These are phyloP conservation scores for Citrus inodora DNA, from an alignment of 345 rosid genomes.

Conservation along the genomic window DNA sequence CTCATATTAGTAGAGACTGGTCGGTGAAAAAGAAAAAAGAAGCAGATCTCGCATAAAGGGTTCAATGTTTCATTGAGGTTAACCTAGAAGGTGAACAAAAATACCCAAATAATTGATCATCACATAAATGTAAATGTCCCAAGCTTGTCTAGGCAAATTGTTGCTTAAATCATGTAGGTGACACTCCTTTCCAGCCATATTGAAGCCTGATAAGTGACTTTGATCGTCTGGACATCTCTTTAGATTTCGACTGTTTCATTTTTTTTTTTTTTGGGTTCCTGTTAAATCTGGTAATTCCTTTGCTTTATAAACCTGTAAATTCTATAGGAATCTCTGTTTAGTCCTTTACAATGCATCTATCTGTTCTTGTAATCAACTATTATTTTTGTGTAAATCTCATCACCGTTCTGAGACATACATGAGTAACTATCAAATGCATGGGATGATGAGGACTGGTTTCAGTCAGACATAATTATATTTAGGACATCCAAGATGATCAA, in stretches of 20 bases:
- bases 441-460: neutral
- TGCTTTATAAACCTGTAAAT: conserved; percentile 24
- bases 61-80: neutral
- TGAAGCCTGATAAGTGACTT: conserved; percentile 8
- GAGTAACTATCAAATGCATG: neutral
- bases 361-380: neutral
- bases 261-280: neutral
- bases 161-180: conserved; percentile 9
- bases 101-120: conserved; percentile 14
- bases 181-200: conserved; percentile 10
- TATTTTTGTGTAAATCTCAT: neutral
- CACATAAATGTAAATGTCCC: conserved; percentile 13
- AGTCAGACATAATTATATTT: neutral
- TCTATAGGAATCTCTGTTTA: neutral
- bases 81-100: conserved; percentile 15
- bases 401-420: no score
- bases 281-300: conserved; percentile 2
- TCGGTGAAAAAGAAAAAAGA: no score
- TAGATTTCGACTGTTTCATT: conserved; percentile 15
- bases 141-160: neutral
- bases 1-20: neutral
- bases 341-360: neutral
- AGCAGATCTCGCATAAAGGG: no score
- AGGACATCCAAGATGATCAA: neutral
- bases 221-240: neutral